phyloP scores from a whole-genome alignment of 495 filamentous ascomycete species.

The Geoglossum glabrum region DNA sequence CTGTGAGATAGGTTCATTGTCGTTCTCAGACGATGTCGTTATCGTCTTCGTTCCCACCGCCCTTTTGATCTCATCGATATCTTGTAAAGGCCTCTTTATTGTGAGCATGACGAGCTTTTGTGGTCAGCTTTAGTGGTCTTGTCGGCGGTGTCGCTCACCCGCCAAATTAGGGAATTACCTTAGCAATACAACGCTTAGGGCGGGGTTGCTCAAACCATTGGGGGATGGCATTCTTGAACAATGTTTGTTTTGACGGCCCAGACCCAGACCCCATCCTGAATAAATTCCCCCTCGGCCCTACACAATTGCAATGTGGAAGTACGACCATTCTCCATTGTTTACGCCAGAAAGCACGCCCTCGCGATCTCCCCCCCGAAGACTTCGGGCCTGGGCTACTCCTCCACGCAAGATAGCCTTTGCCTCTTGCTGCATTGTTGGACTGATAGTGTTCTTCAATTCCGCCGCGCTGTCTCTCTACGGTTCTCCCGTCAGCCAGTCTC shows the following conservation, averaged over 20 bases:
- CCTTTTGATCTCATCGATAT: not conserved
- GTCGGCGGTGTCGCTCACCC: too few species aligned
- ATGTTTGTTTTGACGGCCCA: too few species aligned
- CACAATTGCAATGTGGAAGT: not conserved
- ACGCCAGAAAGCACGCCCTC: not conserved
- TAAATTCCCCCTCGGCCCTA: not conserved
- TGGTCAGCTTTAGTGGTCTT: too few species aligned
- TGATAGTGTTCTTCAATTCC: not conserved
- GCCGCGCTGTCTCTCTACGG: not conserved
- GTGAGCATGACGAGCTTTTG: too few species aligned
- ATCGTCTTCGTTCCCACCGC: not conserved
- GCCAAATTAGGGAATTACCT: too few species aligned
- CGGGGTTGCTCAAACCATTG: too few species aligned
- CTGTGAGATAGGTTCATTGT: not conserved
- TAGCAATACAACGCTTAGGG: too few species aligned
- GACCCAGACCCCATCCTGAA: not conserved
- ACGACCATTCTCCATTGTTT: not conserved
- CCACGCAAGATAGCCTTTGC: not conserved
- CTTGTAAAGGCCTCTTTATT: too few species aligned
- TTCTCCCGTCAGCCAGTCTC: not conserved
- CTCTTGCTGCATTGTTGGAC: not conserved
- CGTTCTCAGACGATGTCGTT: not conserved
- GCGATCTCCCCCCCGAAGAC: not conserved
- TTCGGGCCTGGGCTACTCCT: not conserved
- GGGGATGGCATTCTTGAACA: too few species aligned